Base-by-base conservation (phyloP, 176 grass and related monocot genomes). In the Elaeis guineensis region DNA sequence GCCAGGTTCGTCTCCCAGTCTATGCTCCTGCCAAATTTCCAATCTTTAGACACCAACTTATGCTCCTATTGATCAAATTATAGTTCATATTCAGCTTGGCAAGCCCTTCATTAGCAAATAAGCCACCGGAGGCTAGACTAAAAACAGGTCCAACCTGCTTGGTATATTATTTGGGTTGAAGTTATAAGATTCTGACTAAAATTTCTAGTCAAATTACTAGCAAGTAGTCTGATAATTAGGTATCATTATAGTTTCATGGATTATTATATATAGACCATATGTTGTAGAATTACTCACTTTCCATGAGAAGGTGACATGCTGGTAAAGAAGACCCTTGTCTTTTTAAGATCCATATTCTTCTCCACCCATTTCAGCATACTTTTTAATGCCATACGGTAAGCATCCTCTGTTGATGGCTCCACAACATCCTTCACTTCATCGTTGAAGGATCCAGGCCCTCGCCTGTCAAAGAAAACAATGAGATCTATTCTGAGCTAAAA, bases 291-390 rank as follows among this genome's bases (percentile, higher is more conserved):
- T 53, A 50, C 65, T 80, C 69, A 92, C 89, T 90, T 96, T 24
- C 58, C 35, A 66, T 90, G 92, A 17, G 83, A 82, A 3, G 92
- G 87, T 7, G 87, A 91, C 87, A 97, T 96, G 64, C 83, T 85
- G 49, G 80, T 72, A 72, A 90, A 96, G 83, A 96, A 90, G 61
- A 96, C 80, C 62, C 91, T 74, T 32, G 83, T 80, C 21, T 51
- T 61, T 69, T 66, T 74, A 1, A 57, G 58, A 69, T 96, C 86
- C 91, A 90, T 90, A 63, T 87, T 87, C 14, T 82, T 66, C 60
- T 80, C 64, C 2, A 81, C 75, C 91, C 86, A 90, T 71, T 67
- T 64, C 52, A 96, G 71, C 86, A 96, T 82, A 61, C 80, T 78
- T 14, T 61, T 63, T 66, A 96, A 82, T 28, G 69, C 80, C 68